These are phyloP conservation scores for Quercus agrifolia DNA, from an alignment of 306 rosid genomes.

Conservation along the genomic window DNA sequence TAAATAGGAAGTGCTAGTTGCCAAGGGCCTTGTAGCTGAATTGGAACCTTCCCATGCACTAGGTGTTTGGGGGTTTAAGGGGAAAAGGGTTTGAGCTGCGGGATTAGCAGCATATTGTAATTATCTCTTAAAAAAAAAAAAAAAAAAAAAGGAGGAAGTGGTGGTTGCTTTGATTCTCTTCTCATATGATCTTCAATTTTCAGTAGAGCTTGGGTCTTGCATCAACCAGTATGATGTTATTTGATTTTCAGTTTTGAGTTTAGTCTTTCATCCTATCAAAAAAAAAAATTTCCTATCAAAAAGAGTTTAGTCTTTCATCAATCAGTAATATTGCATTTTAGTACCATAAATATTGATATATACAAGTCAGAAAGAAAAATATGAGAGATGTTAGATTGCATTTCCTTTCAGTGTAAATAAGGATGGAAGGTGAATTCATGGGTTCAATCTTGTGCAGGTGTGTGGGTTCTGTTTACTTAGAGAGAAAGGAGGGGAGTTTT, in stretches of 20 bases:
- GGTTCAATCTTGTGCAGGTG: too few relatives aligned
- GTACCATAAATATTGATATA: not conserved
- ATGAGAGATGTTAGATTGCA: not conserved
- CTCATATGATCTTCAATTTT: not conserved
- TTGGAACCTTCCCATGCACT: too few relatives aligned
- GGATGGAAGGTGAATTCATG: not conserved
- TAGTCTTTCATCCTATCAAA: not conserved
- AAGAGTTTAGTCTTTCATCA: not conserved
- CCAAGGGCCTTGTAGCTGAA: too few relatives aligned
- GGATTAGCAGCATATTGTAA: too few relatives aligned
- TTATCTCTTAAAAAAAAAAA: too few relatives aligned
- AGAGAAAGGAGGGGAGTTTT: too few relatives aligned
- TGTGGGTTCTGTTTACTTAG: too few relatives aligned
- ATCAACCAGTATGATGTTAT: not conserved
- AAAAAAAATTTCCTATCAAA: too few relatives aligned
- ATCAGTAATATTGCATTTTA: not conserved
- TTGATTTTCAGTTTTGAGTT: not conserved
- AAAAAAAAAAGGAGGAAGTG: too few relatives aligned
- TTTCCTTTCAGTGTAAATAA: not conserved
- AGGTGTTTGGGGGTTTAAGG: too few relatives aligned
- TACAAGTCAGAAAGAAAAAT: not conserved
- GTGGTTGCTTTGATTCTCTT: not conserved
- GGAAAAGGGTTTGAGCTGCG: too few relatives aligned
- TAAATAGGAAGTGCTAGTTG: not conserved
- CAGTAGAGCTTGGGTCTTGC: not conserved